These are phyloP conservation scores for Chlorokybus atmophyticus DNA, from an alignment of 139 green algal species.

Conservation along the genomic window DNA sequence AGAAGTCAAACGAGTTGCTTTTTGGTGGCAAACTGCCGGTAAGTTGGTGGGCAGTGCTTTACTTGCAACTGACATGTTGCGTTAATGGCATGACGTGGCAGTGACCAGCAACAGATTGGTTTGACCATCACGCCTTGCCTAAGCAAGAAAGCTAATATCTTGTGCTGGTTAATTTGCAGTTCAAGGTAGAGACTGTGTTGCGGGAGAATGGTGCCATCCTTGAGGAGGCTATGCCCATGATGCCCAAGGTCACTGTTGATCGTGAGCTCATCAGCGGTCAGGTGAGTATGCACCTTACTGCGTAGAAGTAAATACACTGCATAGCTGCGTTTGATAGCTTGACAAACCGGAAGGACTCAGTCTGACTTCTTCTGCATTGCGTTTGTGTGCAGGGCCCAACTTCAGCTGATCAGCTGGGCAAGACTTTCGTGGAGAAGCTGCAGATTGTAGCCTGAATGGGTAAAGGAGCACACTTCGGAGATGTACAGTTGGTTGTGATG, in stretches of 20 bases:
- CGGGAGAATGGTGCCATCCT: slow-evolving; percentile 15
- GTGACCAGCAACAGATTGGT: too few species aligned
- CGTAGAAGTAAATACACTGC: neutral
- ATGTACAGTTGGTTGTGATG: too few species aligned
- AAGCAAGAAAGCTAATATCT: too few species aligned
- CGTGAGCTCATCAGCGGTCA: slow-evolving; percentile 19
- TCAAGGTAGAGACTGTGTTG: slow-evolving; percentile 18
- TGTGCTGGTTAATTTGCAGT: too few species aligned
- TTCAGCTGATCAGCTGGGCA: slow-evolving; percentile 6
- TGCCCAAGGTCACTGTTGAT: slow-evolving; percentile 18
- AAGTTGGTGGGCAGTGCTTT: too few species aligned
- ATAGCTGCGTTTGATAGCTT: neutral
- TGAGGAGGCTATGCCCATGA: slow-evolving; percentile 16
- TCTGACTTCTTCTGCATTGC: neutral
- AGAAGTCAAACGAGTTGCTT: slow-evolving; percentile 18
- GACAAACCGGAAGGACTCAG: neutral
- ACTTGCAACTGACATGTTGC: too few species aligned
- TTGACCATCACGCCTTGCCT: too few species aligned
- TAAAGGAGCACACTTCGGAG: too few species aligned
- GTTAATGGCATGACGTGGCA: too few species aligned
- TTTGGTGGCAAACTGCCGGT: slow-evolving; percentile 9
- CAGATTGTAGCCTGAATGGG: too few species aligned
- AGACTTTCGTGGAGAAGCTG: slow-evolving; percentile 2
- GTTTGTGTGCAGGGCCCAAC: slow-evolving; percentile 8
- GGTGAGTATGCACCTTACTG: neutral